phyloP scores from a whole-genome alignment of 805 yeast genomes.

The Wickerhamiella shivajii region DNA sequence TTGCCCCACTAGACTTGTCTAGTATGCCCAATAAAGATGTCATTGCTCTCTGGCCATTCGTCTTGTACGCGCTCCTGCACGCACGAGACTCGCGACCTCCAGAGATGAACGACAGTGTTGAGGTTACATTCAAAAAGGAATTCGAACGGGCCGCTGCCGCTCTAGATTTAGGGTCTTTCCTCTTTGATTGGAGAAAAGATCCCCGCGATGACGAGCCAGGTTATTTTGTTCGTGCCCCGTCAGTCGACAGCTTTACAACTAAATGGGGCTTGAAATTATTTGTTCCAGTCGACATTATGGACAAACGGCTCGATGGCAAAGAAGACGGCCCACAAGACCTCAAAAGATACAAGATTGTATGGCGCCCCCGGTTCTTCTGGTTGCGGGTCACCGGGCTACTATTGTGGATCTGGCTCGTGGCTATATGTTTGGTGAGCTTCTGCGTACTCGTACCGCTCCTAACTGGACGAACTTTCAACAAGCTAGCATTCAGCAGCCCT shows the following conservation, averaged over 20 bases:
- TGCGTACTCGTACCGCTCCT: constrained; percentile 11
- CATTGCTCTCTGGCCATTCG: constrained; percentile 12
- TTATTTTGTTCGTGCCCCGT: constrained; percentile 71
- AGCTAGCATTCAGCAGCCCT: not conserved
- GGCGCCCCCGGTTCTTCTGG: constrained; percentile 69
- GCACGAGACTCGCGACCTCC: constrained; percentile 59
- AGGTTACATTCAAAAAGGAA: constrained; percentile 23
- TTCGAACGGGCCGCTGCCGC: constrained; percentile 6
- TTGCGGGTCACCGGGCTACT: constrained; percentile 39
- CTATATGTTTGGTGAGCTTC: constrained; percentile 3
- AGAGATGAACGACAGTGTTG: constrained; percentile 25
- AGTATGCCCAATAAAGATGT: constrained; percentile 12
- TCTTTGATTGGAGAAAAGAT: constrained; percentile 26
- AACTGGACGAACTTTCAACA: constrained; percentile 12
- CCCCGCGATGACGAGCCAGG: constrained; percentile 35
- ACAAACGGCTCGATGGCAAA: constrained; percentile 35
- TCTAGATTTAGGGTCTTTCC: constrained; percentile 23
- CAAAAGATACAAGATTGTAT: constrained; percentile 54
- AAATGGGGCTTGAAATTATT: constrained; percentile 46
- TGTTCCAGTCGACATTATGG: constrained; percentile 70
- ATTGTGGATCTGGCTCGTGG: constrained; percentile 27
- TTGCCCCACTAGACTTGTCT: constrained; percentile 2
- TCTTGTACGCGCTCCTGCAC: constrained; percentile 24
- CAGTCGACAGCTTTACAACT: constrained; percentile 58
- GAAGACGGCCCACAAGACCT: constrained; percentile 29